Percentiles rank a stretch among this genome's conserved stretches.
Conservation (phyloP, 108 stramenopile species). For the Cyclotella atomus region DNA sequence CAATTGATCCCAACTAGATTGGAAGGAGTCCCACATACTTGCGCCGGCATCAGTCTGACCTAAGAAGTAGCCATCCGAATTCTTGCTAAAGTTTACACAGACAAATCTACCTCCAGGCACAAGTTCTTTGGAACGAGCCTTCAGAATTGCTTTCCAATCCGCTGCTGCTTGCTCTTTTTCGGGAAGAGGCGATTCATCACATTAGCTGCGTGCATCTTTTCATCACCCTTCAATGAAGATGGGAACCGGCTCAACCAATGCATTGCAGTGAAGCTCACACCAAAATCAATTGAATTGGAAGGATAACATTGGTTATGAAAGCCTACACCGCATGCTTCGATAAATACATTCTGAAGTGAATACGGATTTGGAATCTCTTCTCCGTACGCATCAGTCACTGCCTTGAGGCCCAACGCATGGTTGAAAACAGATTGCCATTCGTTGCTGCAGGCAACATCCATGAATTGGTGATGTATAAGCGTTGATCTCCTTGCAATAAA, state of each 20-base stretch:
- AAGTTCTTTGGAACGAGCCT: conserved; percentile 50
- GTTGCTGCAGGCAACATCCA: conserved; percentile 31
- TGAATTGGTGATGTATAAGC: background rate
- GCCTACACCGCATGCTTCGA: conserved; percentile 44
- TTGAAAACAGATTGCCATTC: conserved; percentile 62
- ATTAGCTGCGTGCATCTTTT: conserved; percentile 44
- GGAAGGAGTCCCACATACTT: conserved; percentile 60
- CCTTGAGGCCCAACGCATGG: conserved; percentile 44
- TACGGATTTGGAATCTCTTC: conserved; percentile 28
- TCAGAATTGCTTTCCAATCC: conserved; percentile 53
- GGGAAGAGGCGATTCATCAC: conserved; percentile 13
- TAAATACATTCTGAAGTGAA: conserved; percentile 34
- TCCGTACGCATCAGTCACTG: conserved; percentile 40
- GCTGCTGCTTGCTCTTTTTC: conserved; percentile 45
- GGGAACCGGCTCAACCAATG: conserved; percentile 53
- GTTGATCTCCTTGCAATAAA: background rate
- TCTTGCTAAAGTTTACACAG: conserved; percentile 55
- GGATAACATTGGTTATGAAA: conserved; percentile 60
- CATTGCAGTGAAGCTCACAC: conserved; percentile 57
- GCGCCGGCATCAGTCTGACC: conserved; percentile 51
- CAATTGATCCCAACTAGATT: conserved; percentile 42
- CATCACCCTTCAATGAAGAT: conserved; percentile 25
- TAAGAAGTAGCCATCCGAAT: conserved; percentile 54
- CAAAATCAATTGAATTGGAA: conserved; percentile 49
- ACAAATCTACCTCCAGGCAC: conserved; percentile 42